Base-by-base conservation (phyloP, 345 rosid species). In the Murraya paniculata region DNA sequence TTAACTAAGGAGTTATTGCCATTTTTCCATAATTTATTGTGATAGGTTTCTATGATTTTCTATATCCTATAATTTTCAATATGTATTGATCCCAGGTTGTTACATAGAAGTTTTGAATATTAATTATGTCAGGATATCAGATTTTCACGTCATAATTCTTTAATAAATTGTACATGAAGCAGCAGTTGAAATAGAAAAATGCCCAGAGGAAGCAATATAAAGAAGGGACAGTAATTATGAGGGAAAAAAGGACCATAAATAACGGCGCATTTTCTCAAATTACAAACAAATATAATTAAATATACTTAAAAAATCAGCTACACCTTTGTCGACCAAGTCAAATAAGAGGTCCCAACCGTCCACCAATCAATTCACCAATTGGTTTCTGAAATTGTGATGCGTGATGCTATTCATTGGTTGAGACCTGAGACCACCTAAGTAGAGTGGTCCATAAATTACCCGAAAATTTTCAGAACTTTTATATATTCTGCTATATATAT, bases 151-250 rank as follows among this genome's bases (percentile, higher is more conserved):
- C 78, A 75, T 48, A 28, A 64, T 48, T 48, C 60, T 45, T 56
- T 31, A 14, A 56, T 56, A 59, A 56, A 64, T 64, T 71, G 76
- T 25, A n/a, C 36, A 73, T 21, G 64, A 13, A 28, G 59, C 27
- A 25, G n/a, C 2, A 41, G 16, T 19, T 9, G 22, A 48, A 48
- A 50, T 64, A 31, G 33, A 66, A 78, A 81, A 77, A 38, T 41
- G 36, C 55, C 36, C 50, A 48, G 71, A 70, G 18, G 31, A 68
- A 72, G 73, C 78, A 81, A 62, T 13, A 71, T 21, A 16, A 73
- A 66, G 71, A 82, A 81, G 69, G 69, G 82, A 71, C 79, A 69
- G 78, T 70, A 50, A 84, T 84, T 48, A 82, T 72, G 74, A 71
- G 45, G 14, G 31, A 68, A 21, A 76, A 50, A 19, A 36, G 39